Base-by-base conservation (phyloP, 805 yeast species). In the Wickerhamomyces tratensis region DNA sequence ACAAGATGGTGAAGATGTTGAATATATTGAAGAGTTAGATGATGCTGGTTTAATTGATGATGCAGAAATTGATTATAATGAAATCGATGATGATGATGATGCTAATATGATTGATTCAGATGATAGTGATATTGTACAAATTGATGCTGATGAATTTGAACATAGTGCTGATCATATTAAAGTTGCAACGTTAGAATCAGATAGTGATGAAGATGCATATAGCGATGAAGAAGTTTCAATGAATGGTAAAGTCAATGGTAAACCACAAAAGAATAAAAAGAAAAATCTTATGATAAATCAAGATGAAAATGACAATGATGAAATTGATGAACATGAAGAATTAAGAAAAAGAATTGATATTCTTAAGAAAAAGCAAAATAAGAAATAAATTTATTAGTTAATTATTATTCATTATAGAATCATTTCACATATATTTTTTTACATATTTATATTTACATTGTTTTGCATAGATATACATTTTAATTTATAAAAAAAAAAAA, bases 11-110 rank as follows among this genome's bases (percentile, higher is more conserved):
- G 65, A 68, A 41, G 79, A 72, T 41, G 82, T 82, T n/a, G 89
- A 82, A 50, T 82, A 81, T 52, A 65, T 77, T 25, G 91, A 82
- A 60, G 89, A 81, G 51, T 57, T 82, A 26, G 75, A 69, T 39
- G 73, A 67, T 45, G 72, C 68, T 5, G 66, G 60, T 6, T 58
- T 65, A 33, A 62, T 72, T 37, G 77, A 67, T 34, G 74, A 71
- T 40, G 78, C 72, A 6, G 77, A 72, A 43, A 67, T 58, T 30
- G 65, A 53, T 20, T 60, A 57, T 15, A 55, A 48, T 20, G 54
- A 53, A 34, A 67, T 58, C 29, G 67, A 57, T 6, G 54, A 47
- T n/a, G 60, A 53, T 5, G 62, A 10, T 38, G 36, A 20, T 20
- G 25, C 48, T 8, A 50, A 49, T n/a, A 56, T 53, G 11, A 68